Base-by-base conservation (phyloP, 2,329 filamentous ascomycete genomes). In the Phialophora tarda region DNA sequence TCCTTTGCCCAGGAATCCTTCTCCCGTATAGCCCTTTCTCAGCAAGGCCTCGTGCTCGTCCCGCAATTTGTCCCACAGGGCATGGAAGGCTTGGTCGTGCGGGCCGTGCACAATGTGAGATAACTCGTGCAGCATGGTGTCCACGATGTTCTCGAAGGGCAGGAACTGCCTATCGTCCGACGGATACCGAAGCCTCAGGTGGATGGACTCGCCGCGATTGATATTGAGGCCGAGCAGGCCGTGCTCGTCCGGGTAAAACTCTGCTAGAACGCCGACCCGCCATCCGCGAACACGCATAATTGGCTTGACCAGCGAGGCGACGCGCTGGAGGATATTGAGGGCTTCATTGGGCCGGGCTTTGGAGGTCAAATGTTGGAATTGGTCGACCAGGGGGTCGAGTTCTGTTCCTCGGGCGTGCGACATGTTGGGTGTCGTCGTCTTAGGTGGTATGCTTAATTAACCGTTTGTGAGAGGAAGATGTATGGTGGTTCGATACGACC, bases 91-190 rank as follows among this genome's bases (percentile, higher is more conserved):
- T 55, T 83, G 84, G 75, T 97, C 88, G 76, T 98, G 94, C 1
- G 91, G 91, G 0, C 92, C 92, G 77, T 90, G 88, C 11, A 92
- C 86, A 71, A 91, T 97, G 75, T 98, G 94, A n/a, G 88, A 89
- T 2, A 98, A 86, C 72, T 98, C 94, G 76, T 98, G 94, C 23
- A 98, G 86, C 88, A 98, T 91, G 0, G 94, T 98, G 77, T 97
- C 93, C 51, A 92, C 84, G 7, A 97, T 85, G 70, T 91, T 83
- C 74, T 97, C 92, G 64, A 93, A 80, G 0, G 91, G 89, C 23
- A 97, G 78, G 74, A 98, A 98, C 72, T 92, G 88, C 47, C 82
- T 87, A 10, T 86, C 84, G 75, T 96, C 91, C 72, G 86, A 83
- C 5, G 91, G 82, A 77, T 95, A 89, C 63, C 94, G 89, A 65